Conservation (phyloP, 73 alveolate genomes). For the Paraurostyla sp. region DNA sequence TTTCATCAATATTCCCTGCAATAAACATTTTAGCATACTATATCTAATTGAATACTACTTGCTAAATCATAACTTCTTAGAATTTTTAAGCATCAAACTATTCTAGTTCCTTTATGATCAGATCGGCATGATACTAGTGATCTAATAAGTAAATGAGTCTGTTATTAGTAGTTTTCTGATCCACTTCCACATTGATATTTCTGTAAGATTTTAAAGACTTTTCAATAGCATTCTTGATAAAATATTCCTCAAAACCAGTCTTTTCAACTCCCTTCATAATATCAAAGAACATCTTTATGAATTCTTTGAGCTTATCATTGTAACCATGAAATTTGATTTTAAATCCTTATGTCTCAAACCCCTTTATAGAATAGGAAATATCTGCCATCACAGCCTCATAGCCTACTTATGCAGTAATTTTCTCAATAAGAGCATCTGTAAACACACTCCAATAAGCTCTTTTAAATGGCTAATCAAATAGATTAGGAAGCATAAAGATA, state of each 20-base stretch:
- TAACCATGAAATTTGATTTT: constrained; percentile 45
- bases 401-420: constrained; percentile 37
- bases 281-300: constrained; percentile 23
- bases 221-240: constrained; percentile 11
- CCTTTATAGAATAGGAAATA: constrained; percentile 44
- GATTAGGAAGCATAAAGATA: constrained; percentile 14
- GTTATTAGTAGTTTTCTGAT: constrained; percentile 40
- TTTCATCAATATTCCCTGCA: neutral
- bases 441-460: constrained; percentile 46
- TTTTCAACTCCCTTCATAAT: neutral
- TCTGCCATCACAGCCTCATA: constrained; percentile 58
- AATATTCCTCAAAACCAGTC: constrained; percentile 11
- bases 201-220: constrained; percentile 16
- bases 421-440: constrained; percentile 47
- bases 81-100: neutral
- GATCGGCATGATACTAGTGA: constrained; percentile 33
- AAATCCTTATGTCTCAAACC: constrained; percentile 25
- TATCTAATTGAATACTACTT: neutral
- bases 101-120: neutral
- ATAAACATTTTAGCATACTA: neutral
- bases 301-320: constrained; percentile 1
- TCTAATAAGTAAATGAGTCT: constrained; percentile 17
- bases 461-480: neutral
- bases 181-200: constrained; percentile 49
- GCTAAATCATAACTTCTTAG: too few species aligned